Evolutionary conservation across 129 eudicot genomes (phyloP), one percentile per base, ranked within the genome.

Genomic region (Pittosporum tobira): DNA sequence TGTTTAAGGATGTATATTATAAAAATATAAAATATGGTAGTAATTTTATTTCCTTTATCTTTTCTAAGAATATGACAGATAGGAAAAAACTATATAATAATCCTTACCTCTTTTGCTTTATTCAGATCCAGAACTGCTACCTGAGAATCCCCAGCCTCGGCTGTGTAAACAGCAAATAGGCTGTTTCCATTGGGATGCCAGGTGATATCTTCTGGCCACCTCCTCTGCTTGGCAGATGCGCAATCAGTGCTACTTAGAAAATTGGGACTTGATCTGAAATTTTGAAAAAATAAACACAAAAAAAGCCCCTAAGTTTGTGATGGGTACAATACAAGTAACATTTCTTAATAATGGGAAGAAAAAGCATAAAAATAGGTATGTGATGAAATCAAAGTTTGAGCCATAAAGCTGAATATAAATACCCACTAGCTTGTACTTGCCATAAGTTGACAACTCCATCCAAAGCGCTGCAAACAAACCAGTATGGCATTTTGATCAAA

Each of bases 201-300:
- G 13, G 99, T 82, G 47, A 91, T 78, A 81, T 91, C 99, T 79
- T 91, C 99, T 8, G 99, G 94, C 99, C 99, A 91, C 75, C 99
- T 78, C 74, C 88, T 81, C 44, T 77, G 78, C 70, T 83, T 91
- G 13, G 61, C 59, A 3, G 99, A 83, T 59, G 63, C 66, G 62
- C 96, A 86, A 14, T 91, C 94, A 15, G 83, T 61, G 52, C 77
- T 55, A 73, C 88, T 87, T 25, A 91, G 76, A 71, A 58, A 77
- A 74, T 58, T 74, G 68, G 94, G 94, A 63, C 78, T 75, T 61
- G 94, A 76, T 54, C 99, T 81, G 74, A 70, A 57, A 59, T 56
- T 62, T 62, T 12, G 21, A 42, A 15, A 26, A 11, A 23, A 47
- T 5, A 49, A 68, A 22, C 51, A 30, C n/a, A 54, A 60, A 54